Conservation (phyloP, 345 rosid species). For the Angophora floribunda region DNA sequence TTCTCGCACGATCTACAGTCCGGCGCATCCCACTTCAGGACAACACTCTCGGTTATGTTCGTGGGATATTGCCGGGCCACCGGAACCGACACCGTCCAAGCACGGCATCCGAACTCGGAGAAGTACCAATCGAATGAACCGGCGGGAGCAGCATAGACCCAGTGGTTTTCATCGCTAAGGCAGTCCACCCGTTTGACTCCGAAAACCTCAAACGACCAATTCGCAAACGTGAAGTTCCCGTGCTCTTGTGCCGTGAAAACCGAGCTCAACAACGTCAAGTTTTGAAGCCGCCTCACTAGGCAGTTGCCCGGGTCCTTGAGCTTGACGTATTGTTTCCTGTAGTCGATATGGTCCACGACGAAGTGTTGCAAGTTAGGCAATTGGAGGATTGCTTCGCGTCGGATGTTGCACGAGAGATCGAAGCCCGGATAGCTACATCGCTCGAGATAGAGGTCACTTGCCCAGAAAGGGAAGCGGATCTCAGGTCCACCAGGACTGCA, state of each 20-base stretch:
- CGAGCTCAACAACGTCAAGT: background rate
- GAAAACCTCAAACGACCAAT: background rate
- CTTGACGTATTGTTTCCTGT: background rate
- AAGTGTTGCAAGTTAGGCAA: background rate
- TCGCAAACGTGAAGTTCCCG: background rate
- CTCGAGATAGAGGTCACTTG: background rate
- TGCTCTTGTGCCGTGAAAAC: background rate
- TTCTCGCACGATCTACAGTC: background rate
- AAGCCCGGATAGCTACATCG: slow-evolving; percentile 2
- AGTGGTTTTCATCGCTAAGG: background rate
- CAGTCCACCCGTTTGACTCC: background rate
- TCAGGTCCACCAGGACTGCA: background rate
- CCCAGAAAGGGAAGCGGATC: slow-evolving; percentile 1
- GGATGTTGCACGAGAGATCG: background rate
- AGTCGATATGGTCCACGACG: background rate
- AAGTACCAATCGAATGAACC: background rate
- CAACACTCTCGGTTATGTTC: background rate
- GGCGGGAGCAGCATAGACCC: background rate
- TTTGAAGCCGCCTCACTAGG: background rate
- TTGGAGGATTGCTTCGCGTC: background rate
- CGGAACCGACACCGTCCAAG: background rate
- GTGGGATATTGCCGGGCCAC: background rate
- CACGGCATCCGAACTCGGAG: background rate
- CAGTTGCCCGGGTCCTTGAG: slow-evolving; percentile 1
- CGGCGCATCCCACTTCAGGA: background rate